Evolutionary conservation across 441 rosid genomes (phyloP).

Genomic region (Adansonia grandidieri): DNA sequence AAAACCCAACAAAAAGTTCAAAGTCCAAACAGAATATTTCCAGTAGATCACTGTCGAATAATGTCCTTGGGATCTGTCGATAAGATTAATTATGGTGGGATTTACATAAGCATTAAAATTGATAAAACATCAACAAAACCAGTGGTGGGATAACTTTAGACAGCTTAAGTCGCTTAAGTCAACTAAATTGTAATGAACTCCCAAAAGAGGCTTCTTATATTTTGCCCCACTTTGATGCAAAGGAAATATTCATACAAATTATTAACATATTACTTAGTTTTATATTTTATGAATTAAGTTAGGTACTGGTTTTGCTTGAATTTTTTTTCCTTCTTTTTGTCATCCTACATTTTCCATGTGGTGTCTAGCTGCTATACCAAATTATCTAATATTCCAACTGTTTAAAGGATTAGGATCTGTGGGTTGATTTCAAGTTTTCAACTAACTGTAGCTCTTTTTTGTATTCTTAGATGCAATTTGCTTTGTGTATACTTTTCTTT

Average conservation of each 20-base stretch:
- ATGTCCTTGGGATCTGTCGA: neutral
- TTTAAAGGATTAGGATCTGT: neutral
- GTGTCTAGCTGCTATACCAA: neutral
- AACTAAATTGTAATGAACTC: conserved; percentile 7
- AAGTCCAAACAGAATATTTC: neutral
- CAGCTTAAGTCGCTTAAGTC: neutral
- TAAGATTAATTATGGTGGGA: too few relatives aligned
- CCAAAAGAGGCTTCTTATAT: neutral
- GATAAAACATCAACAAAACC: neutral
- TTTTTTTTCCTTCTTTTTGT: neutral
- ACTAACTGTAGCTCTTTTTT: neutral
- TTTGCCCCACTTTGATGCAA: neutral
- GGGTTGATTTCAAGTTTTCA: neutral
- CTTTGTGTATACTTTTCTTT: too few relatives aligned
- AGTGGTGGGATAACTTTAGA: neutral
- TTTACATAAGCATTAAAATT: too few relatives aligned
- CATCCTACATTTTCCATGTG: neutral
- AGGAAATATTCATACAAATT: neutral
- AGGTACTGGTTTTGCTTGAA: neutral
- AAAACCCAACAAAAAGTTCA: neutral
- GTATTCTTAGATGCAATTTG: too few relatives aligned
- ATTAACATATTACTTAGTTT: neutral
- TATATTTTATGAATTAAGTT: neutral
- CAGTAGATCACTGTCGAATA: neutral
- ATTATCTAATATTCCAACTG: neutral